Base-by-base conservation (phyloP, 2,329 filamentous ascomycete genomes). In the Cytospora paraplurivora region DNA sequence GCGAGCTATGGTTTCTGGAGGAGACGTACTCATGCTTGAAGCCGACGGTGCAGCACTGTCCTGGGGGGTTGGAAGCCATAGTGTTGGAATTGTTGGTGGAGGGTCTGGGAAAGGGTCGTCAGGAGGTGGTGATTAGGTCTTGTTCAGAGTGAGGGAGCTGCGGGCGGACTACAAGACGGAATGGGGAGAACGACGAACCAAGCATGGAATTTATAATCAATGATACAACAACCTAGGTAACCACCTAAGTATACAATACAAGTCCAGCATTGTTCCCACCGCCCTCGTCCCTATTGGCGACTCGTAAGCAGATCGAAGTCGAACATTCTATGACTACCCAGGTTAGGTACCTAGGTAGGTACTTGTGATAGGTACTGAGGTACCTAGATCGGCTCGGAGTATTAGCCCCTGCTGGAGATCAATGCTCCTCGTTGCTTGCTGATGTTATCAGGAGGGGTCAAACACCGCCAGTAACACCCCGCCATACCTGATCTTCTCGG, bases 1-100 rank as follows among this genome's bases (percentile, higher is more conserved):
- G 13, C 1, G 8, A 11, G 38, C 13, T 44, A 41, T 37, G 27
- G 19, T 53, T 64, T 41, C 32, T 32, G 53, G 54, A 51, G 60
- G 37, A 44, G 35, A 77, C 83, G 71, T 75, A 85, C 82, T 83
- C 79, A 68, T 85, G 82, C 72, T 78, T 81, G 65, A 82, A 74
- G 64, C 82, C 83, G 60, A 79, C 69, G 37, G 76, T 76, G 75
- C 84, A 86, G 79, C 84, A 86, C 60, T 75, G 69, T 62, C 71
- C 80, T 13, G 83, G 82, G 61, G 79, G 77, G 69, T 83, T 77
- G 3, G 83, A 86, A 41, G 83, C 80, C 83, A 86, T 86, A 66
- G 37, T 64, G 53, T n/a, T 55, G 21, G 49, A 55, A 41, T 37
- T 61, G 34, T 13, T 21, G 13, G 32, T n/a, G 19, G 17, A 12